A percentile compares a stretch with the other conserved stretches of the same genome.
Conservation (phyloP, 163 green algal genomes). For the Chlamydomonas reinhardtii region DNA sequence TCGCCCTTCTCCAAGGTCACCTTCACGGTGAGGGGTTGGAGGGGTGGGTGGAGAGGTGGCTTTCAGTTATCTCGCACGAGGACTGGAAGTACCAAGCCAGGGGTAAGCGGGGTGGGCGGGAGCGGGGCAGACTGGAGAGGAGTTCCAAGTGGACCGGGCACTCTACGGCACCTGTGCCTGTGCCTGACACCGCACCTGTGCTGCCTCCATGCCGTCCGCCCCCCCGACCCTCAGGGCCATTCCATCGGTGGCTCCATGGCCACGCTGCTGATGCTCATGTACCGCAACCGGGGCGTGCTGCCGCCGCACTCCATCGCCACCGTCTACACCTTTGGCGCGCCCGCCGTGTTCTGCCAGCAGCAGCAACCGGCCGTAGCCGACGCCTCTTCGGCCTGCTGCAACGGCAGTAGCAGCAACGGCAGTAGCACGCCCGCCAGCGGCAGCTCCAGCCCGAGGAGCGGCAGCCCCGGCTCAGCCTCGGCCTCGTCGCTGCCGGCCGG, state of each 20-base stretch:
- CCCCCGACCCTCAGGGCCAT: constrained; percentile 63
- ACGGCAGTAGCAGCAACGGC: too few relatives aligned
- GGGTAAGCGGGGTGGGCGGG: background rate
- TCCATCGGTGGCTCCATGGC: constrained; percentile 92
- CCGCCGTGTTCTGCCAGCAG: constrained; percentile 90
- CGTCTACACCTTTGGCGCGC: constrained; percentile 94
- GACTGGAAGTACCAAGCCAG: too few relatives aligned
- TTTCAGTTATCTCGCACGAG: too few relatives aligned
- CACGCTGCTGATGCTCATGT: constrained; percentile 93
- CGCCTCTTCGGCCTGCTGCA: too few relatives aligned
- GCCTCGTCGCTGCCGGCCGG: constrained; percentile 1
- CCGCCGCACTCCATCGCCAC: constrained; percentile 69
- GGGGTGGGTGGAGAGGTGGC: background rate
- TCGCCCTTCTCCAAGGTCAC: constrained; percentile 61
- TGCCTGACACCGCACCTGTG: too few relatives aligned
- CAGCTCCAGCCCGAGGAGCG: constrained; percentile 23
- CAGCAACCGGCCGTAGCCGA: background rate
- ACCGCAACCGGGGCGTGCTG: constrained; percentile 78
- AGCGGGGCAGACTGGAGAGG: background rate
- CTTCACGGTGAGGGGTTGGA: constrained; percentile 58
- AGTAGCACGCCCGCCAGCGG: too few relatives aligned
- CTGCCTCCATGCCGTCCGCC: too few relatives aligned
- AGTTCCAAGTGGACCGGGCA: too few relatives aligned
- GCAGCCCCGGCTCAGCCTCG: constrained; percentile 14
- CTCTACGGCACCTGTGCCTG: too few relatives aligned